Conservation (phyloP, 352 stramenopile genomes). For the Pythium monospermum region DNA sequence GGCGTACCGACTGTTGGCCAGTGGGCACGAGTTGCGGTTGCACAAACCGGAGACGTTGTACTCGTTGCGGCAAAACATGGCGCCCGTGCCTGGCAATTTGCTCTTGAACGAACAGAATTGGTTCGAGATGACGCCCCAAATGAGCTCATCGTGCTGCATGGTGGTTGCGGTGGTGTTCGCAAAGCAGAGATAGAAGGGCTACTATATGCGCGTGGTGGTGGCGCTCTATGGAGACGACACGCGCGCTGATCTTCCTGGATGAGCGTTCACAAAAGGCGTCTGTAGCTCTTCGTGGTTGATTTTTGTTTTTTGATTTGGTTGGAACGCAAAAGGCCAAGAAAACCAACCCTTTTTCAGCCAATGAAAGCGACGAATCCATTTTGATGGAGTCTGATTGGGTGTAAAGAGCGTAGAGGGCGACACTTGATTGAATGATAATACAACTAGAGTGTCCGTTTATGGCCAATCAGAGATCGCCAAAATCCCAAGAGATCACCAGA, state of each 20-base stretch:
- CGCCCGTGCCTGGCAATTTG: slow-evolving; percentile 85
- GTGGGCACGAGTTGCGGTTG: slow-evolving; percentile 94
- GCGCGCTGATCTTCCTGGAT: neutral
- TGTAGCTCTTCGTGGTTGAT: slow-evolving; percentile 19
- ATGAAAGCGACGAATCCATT: no score
- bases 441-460: neutral
- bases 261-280: neutral
- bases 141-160: slow-evolving; percentile 98
- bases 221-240: no score
- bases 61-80: slow-evolving; percentile 97
- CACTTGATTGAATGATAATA: no score
- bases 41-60: slow-evolving; percentile 98
- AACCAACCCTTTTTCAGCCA: slow-evolving; percentile 21
- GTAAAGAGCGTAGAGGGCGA: neutral
- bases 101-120: slow-evolving; percentile 99
- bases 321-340: slow-evolving; percentile 24
- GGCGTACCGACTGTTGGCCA: slow-evolving; percentile 98
- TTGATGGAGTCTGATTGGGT: neutral
- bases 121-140: slow-evolving; percentile 98
- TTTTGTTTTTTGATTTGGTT: slow-evolving; percentile 26
- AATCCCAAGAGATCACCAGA: neutral
- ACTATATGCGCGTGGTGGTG: no score
- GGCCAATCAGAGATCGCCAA: neutral
- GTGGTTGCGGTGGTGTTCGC: slow-evolving; percentile 4
- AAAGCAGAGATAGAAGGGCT: no score